These are phyloP conservation scores for Xylariaceae sp. DNA, from an alignment of 2,329 filamentous ascomycete species.

Conservation along the genomic window DNA sequence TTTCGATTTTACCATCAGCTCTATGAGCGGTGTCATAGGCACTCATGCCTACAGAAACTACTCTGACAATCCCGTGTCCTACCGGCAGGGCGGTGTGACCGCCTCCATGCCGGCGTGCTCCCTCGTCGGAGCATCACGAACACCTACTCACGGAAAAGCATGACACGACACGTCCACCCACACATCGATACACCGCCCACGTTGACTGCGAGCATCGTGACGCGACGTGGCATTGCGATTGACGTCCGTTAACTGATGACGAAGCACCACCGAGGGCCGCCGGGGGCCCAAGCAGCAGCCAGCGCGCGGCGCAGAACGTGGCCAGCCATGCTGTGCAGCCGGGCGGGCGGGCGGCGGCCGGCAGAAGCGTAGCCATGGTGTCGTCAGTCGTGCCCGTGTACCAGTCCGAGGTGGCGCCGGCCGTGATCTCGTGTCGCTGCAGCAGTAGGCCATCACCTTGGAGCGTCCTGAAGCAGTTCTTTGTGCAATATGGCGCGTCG, in stretches of 20 bases:
- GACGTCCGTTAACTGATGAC: too few relatives aligned
- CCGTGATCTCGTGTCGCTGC: slow-evolving; percentile 52
- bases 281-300: too few relatives aligned
- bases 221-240: too few relatives aligned
- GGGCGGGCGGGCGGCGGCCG: slow-evolving; percentile 62
- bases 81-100: slow-evolving; percentile 62
- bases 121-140: slow-evolving; percentile 51
- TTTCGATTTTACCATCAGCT: slow-evolving; percentile 74
- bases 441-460: slow-evolving; percentile 67
- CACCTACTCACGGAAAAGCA: slow-evolving; percentile 40
- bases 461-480: slow-evolving; percentile 61
- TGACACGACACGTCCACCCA: too few relatives aligned
- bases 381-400: slow-evolving; percentile 66
- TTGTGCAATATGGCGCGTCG: slow-evolving; percentile 59
- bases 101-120: slow-evolving; percentile 69
- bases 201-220: too few relatives aligned
- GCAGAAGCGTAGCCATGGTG: slow-evolving; percentile 66
- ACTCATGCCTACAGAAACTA: slow-evolving; percentile 64
- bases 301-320: slow-evolving; percentile 57
- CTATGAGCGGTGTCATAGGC: slow-evolving; percentile 62
- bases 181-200: too few relatives aligned
- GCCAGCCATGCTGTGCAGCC: slow-evolving; percentile 69
- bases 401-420: slow-evolving; percentile 57
- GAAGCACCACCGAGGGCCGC: too few relatives aligned
- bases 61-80: slow-evolving; percentile 53